Evolutionary conservation across 345 rosid genomes (phyloP), one percentile per base, ranked within the genome.

Genomic region (Citrus unshiu): DNA sequence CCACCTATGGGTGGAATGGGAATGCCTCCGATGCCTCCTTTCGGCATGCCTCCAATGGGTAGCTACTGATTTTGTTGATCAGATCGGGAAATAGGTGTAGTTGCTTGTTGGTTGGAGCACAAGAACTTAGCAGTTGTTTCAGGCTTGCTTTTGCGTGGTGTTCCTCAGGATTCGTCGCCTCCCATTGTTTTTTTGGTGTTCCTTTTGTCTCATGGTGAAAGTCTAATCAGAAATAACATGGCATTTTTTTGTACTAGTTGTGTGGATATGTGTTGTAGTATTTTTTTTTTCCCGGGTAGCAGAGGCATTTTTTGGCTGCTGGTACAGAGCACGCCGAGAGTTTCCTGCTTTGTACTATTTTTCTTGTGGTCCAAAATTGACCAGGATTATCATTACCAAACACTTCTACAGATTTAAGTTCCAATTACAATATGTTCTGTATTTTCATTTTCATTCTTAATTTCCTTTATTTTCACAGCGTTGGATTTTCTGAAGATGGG

Each of bases 31-130:
- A 86, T 91, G 94, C 94, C 92, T 30, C 83, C 92, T 74, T 91
- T 81, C 6, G 94, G 94, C 59, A 91, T 91, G 94, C 94, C 94
- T 4, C 87, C 90, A 57, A 89, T 88, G 92, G 90, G 92, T 51
- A 78, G 85, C 74, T 91, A 89, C 77, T 89, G 81, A 84, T 63
- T 56, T 39, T 37, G 73, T 65, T 66, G 68, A 56, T 56, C 72
- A 13, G 49, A 22, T 5, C 72, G 77, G 74, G 78, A 22, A 74
- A 73, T 76, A 75, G 81, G 49, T 7, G 75, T 37, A 66, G 76
- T 62, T 79, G 49, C 72, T 39, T 21, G 64, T 72, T 68, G 74
- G 73, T 68, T 39, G 8, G 37, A 76, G 74, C 1, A 54, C 57
- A 70, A 54, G 60, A 29, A 77, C 29, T 18, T 9, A 59, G 62